Base-by-base conservation (phyloP, 2,329 filamentous ascomycete species). In the Plenodomus tracheiphilus region DNA sequence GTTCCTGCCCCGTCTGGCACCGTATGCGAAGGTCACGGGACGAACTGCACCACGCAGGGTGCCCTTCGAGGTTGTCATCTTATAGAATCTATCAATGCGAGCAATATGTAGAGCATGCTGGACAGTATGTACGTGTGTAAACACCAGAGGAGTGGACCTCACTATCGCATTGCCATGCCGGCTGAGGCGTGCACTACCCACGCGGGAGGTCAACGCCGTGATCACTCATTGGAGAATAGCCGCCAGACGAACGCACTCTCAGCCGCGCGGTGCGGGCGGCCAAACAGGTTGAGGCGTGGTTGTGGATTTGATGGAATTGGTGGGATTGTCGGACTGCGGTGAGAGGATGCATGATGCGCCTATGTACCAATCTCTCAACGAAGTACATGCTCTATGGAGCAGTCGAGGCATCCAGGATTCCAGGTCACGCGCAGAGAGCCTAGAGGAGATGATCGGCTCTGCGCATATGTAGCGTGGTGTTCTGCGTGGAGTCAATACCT, bases 211-310 rank as follows among this genome's bases (percentile, higher is more conserved):
- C 44, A 41, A 22, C 50, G 58, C 53, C 46, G 50, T 17, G 19
- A 11, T 8, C 43, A 39, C 38, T 53, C 47, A 57, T 56, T 56
- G 58, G 47, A 48, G 41, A 40, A 49, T 49, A 56, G 58, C 51
- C 60, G 60, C 56, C 49, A 30, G 19, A 18, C 43, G 49, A 43
- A 47, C 44, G 18, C 7, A n/a, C 22, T 16, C 22, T 32, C 28
- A 32, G 28, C 28, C 28, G 28, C 28, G 28, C 28, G 28, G 28
- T 7, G 6, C 7, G 28, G 11, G 22, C 8, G 11, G 28, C 9
- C 28, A 32, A 32, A 32, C 28, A 32, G 28, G 11, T 32, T 32
- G 28, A 6, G 28, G 6, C 28, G 28, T 32, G 28, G 28, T 32
- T 32, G 28, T 7, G 28, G 28, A 15, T 11, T 25, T 4, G 28